Percentiles rank a stretch among this genome's conserved stretches.
phyloP scores from a whole-genome alignment of 164 flowering plant genomes.

The Brasenia schreberi region DNA sequence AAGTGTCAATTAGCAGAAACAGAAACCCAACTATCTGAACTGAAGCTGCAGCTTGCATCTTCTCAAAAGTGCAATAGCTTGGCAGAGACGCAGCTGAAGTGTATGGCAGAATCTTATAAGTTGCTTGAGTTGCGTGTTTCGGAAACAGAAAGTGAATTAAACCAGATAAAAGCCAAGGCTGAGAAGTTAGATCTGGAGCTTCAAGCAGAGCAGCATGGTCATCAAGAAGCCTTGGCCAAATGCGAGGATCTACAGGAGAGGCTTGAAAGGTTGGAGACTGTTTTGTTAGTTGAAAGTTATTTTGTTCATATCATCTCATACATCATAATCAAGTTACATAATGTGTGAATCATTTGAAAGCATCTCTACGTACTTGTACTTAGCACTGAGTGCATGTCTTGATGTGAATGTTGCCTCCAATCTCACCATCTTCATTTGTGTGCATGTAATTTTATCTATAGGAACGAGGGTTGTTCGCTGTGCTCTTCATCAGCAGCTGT shows the following conservation, averaged over 20 bases:
- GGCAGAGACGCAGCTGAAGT: slow-evolving; percentile 95
- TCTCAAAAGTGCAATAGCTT: slow-evolving; percentile 64
- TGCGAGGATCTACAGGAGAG: slow-evolving; percentile 68
- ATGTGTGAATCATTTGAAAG: neutral
- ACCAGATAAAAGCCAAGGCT: slow-evolving; percentile 32
- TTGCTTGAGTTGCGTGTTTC: slow-evolving; percentile 66
- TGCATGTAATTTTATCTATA: slow-evolving; percentile 8
- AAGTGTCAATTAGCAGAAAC: slow-evolving; percentile 55
- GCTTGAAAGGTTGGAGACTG: slow-evolving; percentile 50
- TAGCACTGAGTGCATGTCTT: neutral
- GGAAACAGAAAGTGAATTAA: slow-evolving; percentile 57
- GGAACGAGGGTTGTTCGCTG: slow-evolving; percentile 36
- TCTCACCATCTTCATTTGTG: neutral
- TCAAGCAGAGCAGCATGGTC: slow-evolving; percentile 49
- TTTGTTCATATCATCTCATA: neutral
- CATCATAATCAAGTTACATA: neutral
- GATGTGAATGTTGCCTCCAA: neutral
- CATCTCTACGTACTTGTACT: neutral
- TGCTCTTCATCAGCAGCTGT: slow-evolving; percentile 20
- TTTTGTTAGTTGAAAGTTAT: neutral
- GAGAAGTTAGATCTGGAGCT: slow-evolving; percentile 60
- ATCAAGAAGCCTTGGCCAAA: slow-evolving; percentile 41
- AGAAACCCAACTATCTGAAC: slow-evolving; percentile 54
- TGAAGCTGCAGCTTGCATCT: slow-evolving; percentile 58
- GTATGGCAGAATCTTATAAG: slow-evolving; percentile 95